These are phyloP conservation scores for sorghum (Sorghum bicolor) DNA, from an alignment of 176 grass and related monocot genomes.

Conservation along the genomic window Sorghum_bicolor_NCBIv3 NC_012878.2:5040001-5040500, in stretches of 20 bases:
- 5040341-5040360: constrained; percentile 82
- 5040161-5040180: constrained; percentile 90
- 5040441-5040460: background rate
- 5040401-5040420: constrained; percentile 6
- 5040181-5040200: constrained; percentile 95
- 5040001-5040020: background rate
- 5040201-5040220: constrained; percentile 82
- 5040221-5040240: background rate
- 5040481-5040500: background rate
- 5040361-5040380: constrained; percentile 85
- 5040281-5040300: background rate
- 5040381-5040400: constrained; percentile 89
- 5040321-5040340: constrained; percentile 84
- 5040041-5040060: background rate
- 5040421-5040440: background rate
- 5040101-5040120: constrained; percentile 65
- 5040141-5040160: constrained; percentile 87
- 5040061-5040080: constrained; percentile 25
- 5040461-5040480: no score
- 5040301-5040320: constrained; percentile 86
- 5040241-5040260: background rate
- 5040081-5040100: constrained; percentile 92
- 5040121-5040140: constrained; percentile 87
- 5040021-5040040: background rate
- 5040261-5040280: background rate